Evolutionary conservation across 2,329 filamentous ascomycete species (phyloP), one percentile per base, ranked within the genome.

Genomic region (Zymoseptoria passerinii): DNA sequence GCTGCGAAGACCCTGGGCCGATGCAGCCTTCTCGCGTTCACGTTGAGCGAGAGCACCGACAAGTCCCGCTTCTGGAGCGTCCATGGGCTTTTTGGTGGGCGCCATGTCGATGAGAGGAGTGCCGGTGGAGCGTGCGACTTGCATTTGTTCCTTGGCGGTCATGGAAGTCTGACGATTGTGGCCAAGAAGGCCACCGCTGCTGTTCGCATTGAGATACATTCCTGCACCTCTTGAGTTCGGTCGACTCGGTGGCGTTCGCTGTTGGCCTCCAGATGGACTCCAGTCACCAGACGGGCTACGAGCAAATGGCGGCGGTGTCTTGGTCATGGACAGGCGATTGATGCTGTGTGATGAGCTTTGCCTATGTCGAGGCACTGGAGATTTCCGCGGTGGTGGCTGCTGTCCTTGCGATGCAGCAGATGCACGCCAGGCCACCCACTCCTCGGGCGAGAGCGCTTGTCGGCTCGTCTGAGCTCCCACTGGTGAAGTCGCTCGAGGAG

Each of bases 71-170:
- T 62, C 57, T 60, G 80, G 81, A 5, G 68, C 58, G 18, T 66
- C 63, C 62, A 77, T 77, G 40, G 67, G 60, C 48, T 64, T 66
- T 54, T 79, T 78, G 53, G 81, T 81, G 44, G 70, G 73, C 4
- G 81, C 81, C 70, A 95, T 77, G 59, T 82, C 84, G 66, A 95
- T 82, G 53, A 95, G 77, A 0, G 91, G 88, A 0, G 84, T 85
- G 0, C 89, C 88, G 0, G 90, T 95, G 65, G 90, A 80, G 44
- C 88, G 84, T 8, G 91, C 89, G n/a, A 95, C 82, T 65, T 95
- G 87, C 73, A 95, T 90, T 71, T 95, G 91, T 72, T 96, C 91
- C 16, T 88, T 84, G 18, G 91, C 91, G 19, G 89, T 91, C n/a
- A 96, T 78, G 58, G 86, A 82, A 0, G 77, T 74, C 8, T 81